Conservation (phyloP, 73 alveolate genomes). For the Breviolum minutum region DNA sequence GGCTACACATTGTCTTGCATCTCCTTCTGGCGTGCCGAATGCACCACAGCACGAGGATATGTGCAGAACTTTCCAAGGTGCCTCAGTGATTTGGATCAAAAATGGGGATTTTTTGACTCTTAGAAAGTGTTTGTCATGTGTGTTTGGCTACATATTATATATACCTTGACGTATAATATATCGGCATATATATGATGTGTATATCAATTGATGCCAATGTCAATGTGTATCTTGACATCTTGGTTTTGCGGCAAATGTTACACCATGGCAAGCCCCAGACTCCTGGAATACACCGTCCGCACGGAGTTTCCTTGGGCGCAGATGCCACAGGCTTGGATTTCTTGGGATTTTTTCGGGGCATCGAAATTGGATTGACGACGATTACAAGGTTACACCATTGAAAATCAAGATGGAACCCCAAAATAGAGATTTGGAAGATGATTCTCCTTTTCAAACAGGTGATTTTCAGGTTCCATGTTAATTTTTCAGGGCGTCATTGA, state of each 20-base stretch:
- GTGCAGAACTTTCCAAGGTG: constrained; percentile 14
- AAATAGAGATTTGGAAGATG: too few species aligned
- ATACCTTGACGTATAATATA: too few species aligned
- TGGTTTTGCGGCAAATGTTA: not conserved
- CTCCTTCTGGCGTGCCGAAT: constrained; percentile 49
- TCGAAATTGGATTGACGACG: not conserved
- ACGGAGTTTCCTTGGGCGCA: constrained; percentile 49
- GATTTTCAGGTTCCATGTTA: too few species aligned
- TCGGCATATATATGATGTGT: too few species aligned
- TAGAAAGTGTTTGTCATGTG: not conserved
- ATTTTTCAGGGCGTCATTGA: too few species aligned
- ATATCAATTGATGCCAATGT: not conserved
- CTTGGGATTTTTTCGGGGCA: too few species aligned
- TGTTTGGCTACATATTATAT: too few species aligned
- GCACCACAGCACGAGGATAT: constrained; percentile 8
- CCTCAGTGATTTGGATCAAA: not conserved
- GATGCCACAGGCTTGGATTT: constrained; percentile 7
- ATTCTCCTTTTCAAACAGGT: too few species aligned
- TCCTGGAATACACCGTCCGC: constrained; percentile 49
- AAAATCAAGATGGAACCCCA: too few species aligned
- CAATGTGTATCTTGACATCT: not conserved
- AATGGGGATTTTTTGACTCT: too few species aligned
- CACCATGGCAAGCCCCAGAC: not conserved
- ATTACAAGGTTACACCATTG: too few species aligned
- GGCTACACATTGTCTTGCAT: constrained; percentile 50